These are phyloP conservation scores for Botrytis galanthina DNA, from an alignment of 2,329 filamentous ascomycete genomes.

Conservation along the genomic window DNA sequence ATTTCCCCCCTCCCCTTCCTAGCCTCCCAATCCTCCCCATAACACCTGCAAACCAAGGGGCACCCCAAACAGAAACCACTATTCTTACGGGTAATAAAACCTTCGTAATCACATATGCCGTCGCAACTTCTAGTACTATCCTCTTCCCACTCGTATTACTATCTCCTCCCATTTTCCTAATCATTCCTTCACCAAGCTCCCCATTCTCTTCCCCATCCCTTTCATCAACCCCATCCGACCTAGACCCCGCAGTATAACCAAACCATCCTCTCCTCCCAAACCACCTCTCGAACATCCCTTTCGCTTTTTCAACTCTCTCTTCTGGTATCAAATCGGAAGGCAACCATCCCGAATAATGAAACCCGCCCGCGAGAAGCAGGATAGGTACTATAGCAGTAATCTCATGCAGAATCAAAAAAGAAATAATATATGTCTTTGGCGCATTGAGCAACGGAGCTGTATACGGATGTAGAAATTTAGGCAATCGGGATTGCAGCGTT, in stretches of 20 bases:
- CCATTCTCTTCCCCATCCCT: constrained; percentile 27
- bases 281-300: constrained; percentile 74
- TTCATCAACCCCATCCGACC: background rate
- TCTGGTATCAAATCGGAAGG: constrained; percentile 44
- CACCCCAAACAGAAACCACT: constrained; percentile 77
- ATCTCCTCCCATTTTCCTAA: constrained; percentile 28
- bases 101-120: constrained; percentile 91
- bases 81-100: constrained; percentile 75
- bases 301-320: constrained; percentile 40
- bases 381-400: constrained; percentile 82
- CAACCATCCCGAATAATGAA: constrained; percentile 77
- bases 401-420: constrained; percentile 90
- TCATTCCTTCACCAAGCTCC: constrained; percentile 32
- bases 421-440: constrained; percentile 76
- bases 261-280: constrained; percentile 82
- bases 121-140: constrained; percentile 65
- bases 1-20: constrained; percentile 17
- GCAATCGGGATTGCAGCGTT: constrained; percentile 39
- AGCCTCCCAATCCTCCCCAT: constrained; percentile 47
- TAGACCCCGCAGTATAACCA: constrained; percentile 45
- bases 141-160: constrained; percentile 41
- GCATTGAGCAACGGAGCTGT: constrained; percentile 69
- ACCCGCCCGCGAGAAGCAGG: constrained; percentile 68
- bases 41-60: constrained; percentile 84
- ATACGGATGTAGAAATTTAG: constrained; percentile 66